Evolutionary conservation across 2,329 filamentous ascomycete genomes (phyloP), one percentile per base, ranked within the genome.

Genomic region (Xylaria sp.): DNA sequence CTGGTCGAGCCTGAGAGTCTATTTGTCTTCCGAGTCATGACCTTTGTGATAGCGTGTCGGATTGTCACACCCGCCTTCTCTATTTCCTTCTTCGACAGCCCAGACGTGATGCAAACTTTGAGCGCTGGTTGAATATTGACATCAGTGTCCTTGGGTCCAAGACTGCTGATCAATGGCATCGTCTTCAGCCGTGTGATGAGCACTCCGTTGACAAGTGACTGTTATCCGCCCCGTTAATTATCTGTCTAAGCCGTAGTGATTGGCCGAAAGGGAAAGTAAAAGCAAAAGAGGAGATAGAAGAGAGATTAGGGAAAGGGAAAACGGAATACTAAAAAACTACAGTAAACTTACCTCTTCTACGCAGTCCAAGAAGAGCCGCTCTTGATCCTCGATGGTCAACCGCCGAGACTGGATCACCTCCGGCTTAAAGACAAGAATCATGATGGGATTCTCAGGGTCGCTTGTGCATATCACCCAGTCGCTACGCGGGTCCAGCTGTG

Each of bases 61-160:
- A 99, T 94, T 10, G 88, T 90, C 8, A 91, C 90, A 16, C 94
- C 96, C 0, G 96, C 93, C 84, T 97, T 97, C 83, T 99, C 97
- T 63, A 94, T 92, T 80, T 99, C 96, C 83, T 97, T 98, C 84
- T 92, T 97, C 27, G 92, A 92, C 70, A 99, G 83, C 1, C 92
- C 96, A 5, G 89, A 92, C 0, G 94, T 97, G 63, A 98, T 85
- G 78, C 95, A 98, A 13, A 98, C 88, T 82, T 98, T 98, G 70
- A 99, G 86, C 0, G 93, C 93, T 10, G 96, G 93, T 74, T 88
- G 86, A n/a, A 91, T 85, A 69, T 88, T 87, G 84, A 91, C 93
- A 42, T 86, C 86, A 51, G 88, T 86, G 67, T 94, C 92, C 77
- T 91, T 91, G 16, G 85, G 83, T 3, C 88, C 88, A 53, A 91